Evolutionary conservation across 768 basidiomycete species (phyloP), one percentile per base, ranked within the genome.

Genomic region (Tylopilus rubrobrunneus): DNA sequence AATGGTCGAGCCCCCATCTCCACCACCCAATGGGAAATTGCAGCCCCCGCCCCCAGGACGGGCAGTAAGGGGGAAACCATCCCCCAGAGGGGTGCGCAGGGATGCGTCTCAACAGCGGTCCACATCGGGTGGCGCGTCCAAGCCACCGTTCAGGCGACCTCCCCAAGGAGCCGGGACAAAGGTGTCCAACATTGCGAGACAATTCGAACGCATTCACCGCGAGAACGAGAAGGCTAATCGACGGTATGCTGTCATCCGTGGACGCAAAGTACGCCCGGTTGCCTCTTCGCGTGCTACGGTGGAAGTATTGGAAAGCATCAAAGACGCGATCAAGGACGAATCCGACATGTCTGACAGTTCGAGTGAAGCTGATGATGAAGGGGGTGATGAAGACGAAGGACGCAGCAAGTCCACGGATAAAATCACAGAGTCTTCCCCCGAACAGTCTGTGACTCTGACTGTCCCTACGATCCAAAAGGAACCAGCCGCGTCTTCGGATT

Each of bases 271-370:
- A 19, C 86, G 96, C 31, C 96, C 97, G 12, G 92, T 98, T 14
- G 89, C 89, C 19, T 87, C 86, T 25, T 87, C 94, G 15, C 82
- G 86, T 43, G 93, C 92, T 15, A 92, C 86, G 62, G 91, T 96
- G 1, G 86, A 94, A 64, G 81, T 97, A 31, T 78, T 97, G 25
- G 86, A 90, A 49, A 94, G 91, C 63, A 82, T 97, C 62, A 87
- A 89, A 65, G 94, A 97, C 62, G 95, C 90, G 2, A 89, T 97
- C 65, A 90, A 92, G 61, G 92, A 89, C 59, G 83, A 89, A 59
- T 86, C 86, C 21, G 88, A 89, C 48, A 78, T 76, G 53, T 85
- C 85, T 4, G 85, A 88, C 58, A 81, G 84, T 11, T 78, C 83
- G 61, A 67, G 78, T 52, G 82, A 85, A 57, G 85, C 84, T 9